Evolutionary conservation across 805 yeast genomes (phyloP).

Genomic region (Scheffersomyces coipomensis): DNA sequence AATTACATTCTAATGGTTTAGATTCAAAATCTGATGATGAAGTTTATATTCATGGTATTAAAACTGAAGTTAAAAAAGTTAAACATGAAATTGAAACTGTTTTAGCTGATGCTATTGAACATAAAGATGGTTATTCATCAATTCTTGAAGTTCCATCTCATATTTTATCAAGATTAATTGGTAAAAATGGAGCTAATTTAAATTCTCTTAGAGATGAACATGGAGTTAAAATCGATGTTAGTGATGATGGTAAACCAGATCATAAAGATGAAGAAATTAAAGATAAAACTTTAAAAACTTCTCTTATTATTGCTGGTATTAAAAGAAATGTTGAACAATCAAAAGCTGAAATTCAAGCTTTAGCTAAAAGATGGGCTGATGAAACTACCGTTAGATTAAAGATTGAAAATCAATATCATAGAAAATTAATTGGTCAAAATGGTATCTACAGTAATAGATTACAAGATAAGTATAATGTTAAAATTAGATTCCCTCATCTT

Average conservation of each 20-base stretch:
- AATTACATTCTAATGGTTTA: slow-evolving; percentile 39
- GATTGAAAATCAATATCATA: slow-evolving; percentile 77
- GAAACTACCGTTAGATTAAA: slow-evolving; percentile 62
- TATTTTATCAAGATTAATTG: slow-evolving; percentile 78
- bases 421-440: slow-evolving; percentile 77
- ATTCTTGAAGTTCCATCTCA: slow-evolving; percentile 62
- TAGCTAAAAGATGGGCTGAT: slow-evolving; percentile 79
- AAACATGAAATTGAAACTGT: slow-evolving; percentile 51
- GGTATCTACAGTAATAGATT: slow-evolving; percentile 81
- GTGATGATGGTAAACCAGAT: slow-evolving; percentile 46
- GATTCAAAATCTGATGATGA: slow-evolving; percentile 44
- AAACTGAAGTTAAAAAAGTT: slow-evolving; percentile 56
- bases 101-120: slow-evolving; percentile 54
- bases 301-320: slow-evolving; percentile 69
- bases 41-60: slow-evolving; percentile 68
- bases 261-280: slow-evolving; percentile 25
- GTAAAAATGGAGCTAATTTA: slow-evolving; percentile 80
- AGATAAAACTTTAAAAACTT: slow-evolving; percentile 29
- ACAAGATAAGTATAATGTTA: slow-evolving; percentile 83
- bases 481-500: slow-evolving; percentile 67
- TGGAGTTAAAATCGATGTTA: slow-evolving; percentile 75
- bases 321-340: slow-evolving; percentile 78
- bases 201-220: slow-evolving; percentile 67
- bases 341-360: slow-evolving; percentile 51
- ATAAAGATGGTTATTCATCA: slow-evolving; percentile 43